Percentiles rank a stretch among this genome's conserved stretches.
These are phyloP conservation scores for Colletotrichum euphorbiae DNA, from an alignment of 2,329 filamentous ascomycete species.

Conservation along the genomic window DNA sequence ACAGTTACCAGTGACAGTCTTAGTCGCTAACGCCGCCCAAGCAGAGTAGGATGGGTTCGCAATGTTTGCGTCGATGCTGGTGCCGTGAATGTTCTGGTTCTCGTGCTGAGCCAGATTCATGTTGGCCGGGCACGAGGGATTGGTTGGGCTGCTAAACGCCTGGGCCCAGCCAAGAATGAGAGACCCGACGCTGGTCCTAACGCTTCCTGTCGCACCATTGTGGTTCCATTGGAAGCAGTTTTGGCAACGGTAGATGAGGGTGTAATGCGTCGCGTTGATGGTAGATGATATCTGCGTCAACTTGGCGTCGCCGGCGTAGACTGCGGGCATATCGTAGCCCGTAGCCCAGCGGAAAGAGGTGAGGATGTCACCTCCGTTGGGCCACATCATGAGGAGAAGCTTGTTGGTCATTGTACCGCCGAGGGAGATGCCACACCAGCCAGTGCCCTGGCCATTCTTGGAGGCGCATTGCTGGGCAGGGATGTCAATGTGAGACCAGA, in stretches of 20 bases:
- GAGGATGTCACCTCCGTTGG: slow-evolving; percentile 62
- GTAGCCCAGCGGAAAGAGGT: slow-evolving; percentile 69
- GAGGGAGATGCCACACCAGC: slow-evolving; percentile 70
- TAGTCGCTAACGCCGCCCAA: slow-evolving; percentile 59
- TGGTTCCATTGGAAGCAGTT: slow-evolving; percentile 67
- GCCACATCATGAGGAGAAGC: slow-evolving; percentile 69
- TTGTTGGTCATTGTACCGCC: slow-evolving; percentile 68
- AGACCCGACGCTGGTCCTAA: slow-evolving; percentile 56
- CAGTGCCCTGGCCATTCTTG: slow-evolving; percentile 57
- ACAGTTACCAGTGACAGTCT: slow-evolving; percentile 51
- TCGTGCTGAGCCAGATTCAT: slow-evolving; percentile 66
- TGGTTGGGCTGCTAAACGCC: slow-evolving; percentile 56
- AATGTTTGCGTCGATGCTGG: slow-evolving; percentile 50
- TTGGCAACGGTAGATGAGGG: slow-evolving; percentile 74
- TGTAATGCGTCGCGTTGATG: slow-evolving; percentile 69
- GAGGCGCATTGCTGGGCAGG: slow-evolving; percentile 57
- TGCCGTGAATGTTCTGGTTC: slow-evolving; percentile 63
- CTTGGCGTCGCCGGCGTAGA: slow-evolving; percentile 71
- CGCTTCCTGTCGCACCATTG: slow-evolving; percentile 55
- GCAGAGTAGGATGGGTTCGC: slow-evolving; percentile 55
- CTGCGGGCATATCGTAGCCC: slow-evolving; percentile 68
- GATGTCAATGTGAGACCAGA: background rate
- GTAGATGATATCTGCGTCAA: slow-evolving; percentile 70
- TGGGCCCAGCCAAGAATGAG: slow-evolving; percentile 69
- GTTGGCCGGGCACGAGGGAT: slow-evolving; percentile 56